phyloP scores from a whole-genome alignment of 1,139 yeast species.

The Yamadazyma membranifaciens region DNA sequence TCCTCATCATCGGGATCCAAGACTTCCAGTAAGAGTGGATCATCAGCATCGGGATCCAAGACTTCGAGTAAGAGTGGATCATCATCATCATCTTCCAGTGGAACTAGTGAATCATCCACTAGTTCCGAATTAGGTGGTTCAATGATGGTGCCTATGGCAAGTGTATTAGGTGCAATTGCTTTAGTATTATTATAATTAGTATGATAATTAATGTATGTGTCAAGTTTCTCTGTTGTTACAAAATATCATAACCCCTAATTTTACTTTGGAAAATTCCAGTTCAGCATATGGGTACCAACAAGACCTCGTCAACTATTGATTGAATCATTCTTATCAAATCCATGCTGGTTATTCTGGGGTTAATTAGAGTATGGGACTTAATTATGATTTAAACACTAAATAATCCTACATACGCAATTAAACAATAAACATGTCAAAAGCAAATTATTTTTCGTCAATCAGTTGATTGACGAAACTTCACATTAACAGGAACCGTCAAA shows the following conservation, averaged over 20 bases:
- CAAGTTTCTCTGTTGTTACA: neutral
- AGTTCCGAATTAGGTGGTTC: slow-evolving; percentile 1
- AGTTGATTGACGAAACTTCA: no score
- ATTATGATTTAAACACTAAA: no score
- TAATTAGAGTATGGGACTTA: no score
- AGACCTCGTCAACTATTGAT: no score
- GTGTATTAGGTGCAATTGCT: slow-evolving; percentile 5
- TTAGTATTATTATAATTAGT: slow-evolving; percentile 4
- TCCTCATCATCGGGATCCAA: neutral
- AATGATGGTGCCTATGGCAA: slow-evolving; percentile 4
- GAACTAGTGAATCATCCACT: neutral
- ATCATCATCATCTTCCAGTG: neutral
- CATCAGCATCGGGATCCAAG: neutral
- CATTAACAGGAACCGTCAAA: no score
- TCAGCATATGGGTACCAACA: no score
- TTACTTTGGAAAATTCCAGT: neutral
- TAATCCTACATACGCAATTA: no score
- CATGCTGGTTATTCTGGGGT: no score
- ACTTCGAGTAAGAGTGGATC: neutral
- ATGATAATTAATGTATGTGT: neutral
- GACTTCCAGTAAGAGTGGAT: no score
- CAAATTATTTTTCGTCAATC: no score
- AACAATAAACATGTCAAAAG: no score
- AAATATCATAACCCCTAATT: neutral
- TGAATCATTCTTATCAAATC: no score